Evolutionary conservation across 192 early-diverging fungal species (phyloP).

Genomic region (Dissophora ornata): DNA sequence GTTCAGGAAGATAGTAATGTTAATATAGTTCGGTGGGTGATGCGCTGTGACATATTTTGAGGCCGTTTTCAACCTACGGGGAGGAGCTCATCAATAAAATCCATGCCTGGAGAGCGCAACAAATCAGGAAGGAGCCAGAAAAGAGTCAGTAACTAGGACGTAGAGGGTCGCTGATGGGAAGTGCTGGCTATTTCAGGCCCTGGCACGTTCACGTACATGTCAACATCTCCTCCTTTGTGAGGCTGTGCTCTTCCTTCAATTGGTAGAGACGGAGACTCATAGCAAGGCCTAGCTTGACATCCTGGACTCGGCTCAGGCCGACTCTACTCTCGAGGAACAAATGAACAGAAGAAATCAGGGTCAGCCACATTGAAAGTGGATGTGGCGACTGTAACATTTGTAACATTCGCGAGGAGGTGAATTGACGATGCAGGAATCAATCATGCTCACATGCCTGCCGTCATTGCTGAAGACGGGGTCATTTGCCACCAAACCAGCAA

Average conservation of each 20-base stretch:
- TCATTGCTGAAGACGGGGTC: slow-evolving; percentile 47
- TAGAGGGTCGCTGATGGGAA: background rate
- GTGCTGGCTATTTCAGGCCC: no score
- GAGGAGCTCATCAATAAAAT: slow-evolving; percentile 35
- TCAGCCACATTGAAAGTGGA: no score
- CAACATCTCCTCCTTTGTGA: slow-evolving; percentile 67
- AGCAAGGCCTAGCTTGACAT: slow-evolving; percentile 68
- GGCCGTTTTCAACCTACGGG: slow-evolving; percentile 31
- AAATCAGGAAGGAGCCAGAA: no score
- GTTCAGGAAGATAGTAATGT: no score
- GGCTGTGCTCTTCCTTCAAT: slow-evolving; percentile 65
- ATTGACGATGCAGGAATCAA: no score
- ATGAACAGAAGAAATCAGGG: no score
- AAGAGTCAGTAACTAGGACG: no score
- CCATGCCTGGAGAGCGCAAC: slow-evolving; percentile 18
- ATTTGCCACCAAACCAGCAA: slow-evolving; percentile 26
- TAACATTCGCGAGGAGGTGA: no score
- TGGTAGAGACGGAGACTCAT: slow-evolving; percentile 71
- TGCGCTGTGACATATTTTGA: no score
- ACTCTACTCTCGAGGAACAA: slow-evolving; percentile 9
- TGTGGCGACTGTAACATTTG: no score
- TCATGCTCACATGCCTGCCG: slow-evolving; percentile 20
- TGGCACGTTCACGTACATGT: slow-evolving; percentile 38
- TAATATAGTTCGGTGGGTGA: no score
- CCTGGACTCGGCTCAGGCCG: slow-evolving; percentile 60